phyloP scores from a whole-genome alignment of 805 yeast genomes.

The Starmerella roubikii region DNA sequence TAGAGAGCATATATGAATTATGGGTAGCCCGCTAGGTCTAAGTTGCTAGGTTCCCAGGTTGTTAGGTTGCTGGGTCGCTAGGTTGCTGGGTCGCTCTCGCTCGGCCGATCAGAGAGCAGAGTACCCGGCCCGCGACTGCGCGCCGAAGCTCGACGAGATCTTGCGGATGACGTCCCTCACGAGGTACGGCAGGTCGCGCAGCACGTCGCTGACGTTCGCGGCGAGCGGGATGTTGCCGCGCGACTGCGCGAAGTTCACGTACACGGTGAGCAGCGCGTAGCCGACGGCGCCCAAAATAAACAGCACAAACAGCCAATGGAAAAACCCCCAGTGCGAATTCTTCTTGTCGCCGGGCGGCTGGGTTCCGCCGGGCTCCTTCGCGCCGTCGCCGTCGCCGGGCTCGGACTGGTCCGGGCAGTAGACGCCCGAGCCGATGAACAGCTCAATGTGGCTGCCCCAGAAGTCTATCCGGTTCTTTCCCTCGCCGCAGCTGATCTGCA shows the following conservation, averaged over 20 bases:
- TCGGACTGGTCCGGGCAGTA: constrained; percentile 19
- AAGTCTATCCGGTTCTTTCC: constrained; percentile 14
- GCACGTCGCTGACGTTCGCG: constrained; percentile 29
- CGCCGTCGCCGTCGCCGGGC: not conserved
- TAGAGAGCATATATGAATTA: too few species aligned
- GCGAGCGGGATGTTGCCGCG: constrained; percentile 49
- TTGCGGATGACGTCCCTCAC: constrained; percentile 61
- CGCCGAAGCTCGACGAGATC: constrained; percentile 43
- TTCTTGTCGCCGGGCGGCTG: not conserved
- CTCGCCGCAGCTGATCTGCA: constrained; percentile 3
- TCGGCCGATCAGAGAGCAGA: constrained; percentile 66
- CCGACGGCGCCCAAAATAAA: constrained; percentile 55
- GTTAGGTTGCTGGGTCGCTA: too few species aligned
- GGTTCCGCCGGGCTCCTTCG: not conserved
- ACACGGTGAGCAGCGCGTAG: constrained; percentile 60
- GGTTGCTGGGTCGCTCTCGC: too few species aligned
- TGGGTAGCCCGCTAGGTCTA: too few species aligned
- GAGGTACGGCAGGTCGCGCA: constrained; percentile 61
- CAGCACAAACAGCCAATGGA: constrained; percentile 71
- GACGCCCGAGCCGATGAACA: not conserved
- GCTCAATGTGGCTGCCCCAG: not conserved
- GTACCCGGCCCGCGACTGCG: constrained; percentile 59
- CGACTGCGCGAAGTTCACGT: constrained; percentile 61
- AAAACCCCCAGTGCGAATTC: constrained; percentile 47
- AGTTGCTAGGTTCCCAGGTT: too few species aligned